A percentile compares a stretch with the other conserved stretches of the same genome.
These are phyloP conservation scores for Thalassiosira allenii DNA, from an alignment of 352 stramenopile species.

Conservation along the genomic window DNA sequence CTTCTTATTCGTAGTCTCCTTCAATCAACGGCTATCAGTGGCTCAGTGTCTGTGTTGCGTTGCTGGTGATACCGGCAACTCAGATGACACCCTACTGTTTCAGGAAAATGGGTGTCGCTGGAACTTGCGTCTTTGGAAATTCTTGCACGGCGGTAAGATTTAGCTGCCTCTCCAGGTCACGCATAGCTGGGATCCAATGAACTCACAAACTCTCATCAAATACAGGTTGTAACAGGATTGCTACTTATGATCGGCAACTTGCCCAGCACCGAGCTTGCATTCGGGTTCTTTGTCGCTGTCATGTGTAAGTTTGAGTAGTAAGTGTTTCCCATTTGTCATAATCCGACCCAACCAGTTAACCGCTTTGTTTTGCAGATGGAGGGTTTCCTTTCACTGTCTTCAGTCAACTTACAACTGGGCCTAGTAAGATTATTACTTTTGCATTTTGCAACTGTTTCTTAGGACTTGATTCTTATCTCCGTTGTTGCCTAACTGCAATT, in stretches of 20 bases:
- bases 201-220: background rate
- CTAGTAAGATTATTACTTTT: too few species aligned
- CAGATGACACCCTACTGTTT: constrained; percentile 57
- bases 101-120: constrained; percentile 34
- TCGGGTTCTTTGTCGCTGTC: constrained; percentile 41
- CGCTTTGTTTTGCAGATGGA: too few species aligned
- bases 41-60: constrained; percentile 20
- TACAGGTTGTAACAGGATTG: background rate
- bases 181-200: too few species aligned
- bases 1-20: too few species aligned
- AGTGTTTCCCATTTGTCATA: too few species aligned
- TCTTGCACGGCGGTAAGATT: constrained; percentile 26
- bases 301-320: too few species aligned
- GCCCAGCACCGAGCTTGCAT: constrained; percentile 17
- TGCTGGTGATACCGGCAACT: constrained; percentile 66
- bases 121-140: constrained; percentile 41
- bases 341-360: too few species aligned
- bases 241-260: constrained; percentile 24
- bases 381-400: constrained; percentile 53
- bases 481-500: too few species aligned
- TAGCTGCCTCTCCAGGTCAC: too few species aligned
- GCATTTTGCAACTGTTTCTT: too few species aligned
- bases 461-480: too few species aligned
- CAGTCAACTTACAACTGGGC: constrained; percentile 21
- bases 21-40: constrained; percentile 33